A percentile compares a stretch with the other conserved stretches of the same genome.
Conservation (phyloP, 108 stramenopile genomes). For the Skeletonema costatum region DNA sequence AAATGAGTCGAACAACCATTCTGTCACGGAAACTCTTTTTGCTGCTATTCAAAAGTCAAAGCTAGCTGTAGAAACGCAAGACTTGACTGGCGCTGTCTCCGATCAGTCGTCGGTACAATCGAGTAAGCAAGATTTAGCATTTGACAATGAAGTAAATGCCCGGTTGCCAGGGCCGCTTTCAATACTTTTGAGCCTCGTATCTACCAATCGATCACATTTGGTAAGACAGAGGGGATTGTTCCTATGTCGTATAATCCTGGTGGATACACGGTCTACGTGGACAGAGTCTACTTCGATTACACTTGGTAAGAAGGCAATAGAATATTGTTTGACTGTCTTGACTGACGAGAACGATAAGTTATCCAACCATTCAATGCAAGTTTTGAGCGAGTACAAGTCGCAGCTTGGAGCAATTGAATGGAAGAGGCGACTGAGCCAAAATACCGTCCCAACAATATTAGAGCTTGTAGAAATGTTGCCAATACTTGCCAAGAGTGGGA, state of each 20-base stretch:
- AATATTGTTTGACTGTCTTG: slow-evolving; percentile 41
- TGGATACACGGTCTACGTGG: slow-evolving; percentile 40
- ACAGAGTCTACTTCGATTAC: slow-evolving; percentile 7
- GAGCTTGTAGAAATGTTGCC: slow-evolving; percentile 44
- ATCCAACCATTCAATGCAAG: neutral
- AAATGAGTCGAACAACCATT: neutral
- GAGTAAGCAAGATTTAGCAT: neutral
- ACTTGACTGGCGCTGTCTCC: neutral
- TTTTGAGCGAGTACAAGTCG: slow-evolving; percentile 19
- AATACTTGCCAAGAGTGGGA: slow-evolving; percentile 32
- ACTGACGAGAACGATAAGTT: slow-evolving; percentile 18
- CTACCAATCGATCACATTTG: slow-evolving; percentile 14
- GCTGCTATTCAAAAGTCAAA: slow-evolving; percentile 9
- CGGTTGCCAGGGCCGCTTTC: slow-evolving; percentile 46
- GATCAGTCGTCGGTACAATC: neutral
- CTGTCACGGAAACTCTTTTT: slow-evolving; percentile 27
- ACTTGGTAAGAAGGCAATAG: slow-evolving; percentile 35
- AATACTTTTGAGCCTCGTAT: slow-evolving; percentile 28
- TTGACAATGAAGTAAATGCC: slow-evolving; percentile 43
- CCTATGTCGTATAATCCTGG: slow-evolving; percentile 32
- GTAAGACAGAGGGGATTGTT: slow-evolving; percentile 33
- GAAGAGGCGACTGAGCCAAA: slow-evolving; percentile 28
- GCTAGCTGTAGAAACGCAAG: neutral
- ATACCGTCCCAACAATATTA: slow-evolving; percentile 35
- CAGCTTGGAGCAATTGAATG: slow-evolving; percentile 18